Evolutionary conservation across 352 stramenopile genomes (phyloP).

Genomic region (Phytophthora ramorum): DNA sequence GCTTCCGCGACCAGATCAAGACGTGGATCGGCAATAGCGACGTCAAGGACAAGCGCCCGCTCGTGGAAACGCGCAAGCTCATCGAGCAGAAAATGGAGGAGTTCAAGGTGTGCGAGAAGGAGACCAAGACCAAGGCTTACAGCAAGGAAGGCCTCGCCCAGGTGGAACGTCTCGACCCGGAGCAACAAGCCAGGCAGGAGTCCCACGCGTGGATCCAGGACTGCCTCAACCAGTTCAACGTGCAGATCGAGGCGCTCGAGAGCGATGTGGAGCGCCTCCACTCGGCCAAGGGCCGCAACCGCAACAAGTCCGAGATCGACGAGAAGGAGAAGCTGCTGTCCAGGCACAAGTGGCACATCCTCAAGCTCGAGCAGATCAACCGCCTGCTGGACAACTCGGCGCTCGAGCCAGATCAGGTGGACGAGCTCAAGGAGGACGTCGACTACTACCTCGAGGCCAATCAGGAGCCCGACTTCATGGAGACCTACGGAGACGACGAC

Average conservation of each 20-base stretch:
- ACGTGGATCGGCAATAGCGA: constrained; percentile 98
- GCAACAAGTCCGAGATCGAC: constrained; percentile 95
- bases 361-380: constrained; percentile 98
- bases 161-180: constrained; percentile 92
- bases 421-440: constrained; percentile 97
- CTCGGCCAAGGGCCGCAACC: constrained; percentile 93
- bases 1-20: constrained; percentile 99
- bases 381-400: constrained; percentile 97
- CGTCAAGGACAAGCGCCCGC: constrained; percentile 97
- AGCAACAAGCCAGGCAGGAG: constrained; percentile 84
- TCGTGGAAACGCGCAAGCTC: constrained; percentile 88
- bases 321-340: constrained; percentile 90
- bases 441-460: constrained; percentile 98
- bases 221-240: constrained; percentile 81
- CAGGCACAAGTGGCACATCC: constrained; percentile 97
- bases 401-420: constrained; percentile 92
- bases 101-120: constrained; percentile 99
- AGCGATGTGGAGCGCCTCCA: constrained; percentile 83
- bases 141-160: constrained; percentile 97
- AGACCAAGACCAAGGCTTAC: constrained; percentile 99
- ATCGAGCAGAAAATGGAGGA: constrained; percentile 99
- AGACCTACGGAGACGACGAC: constrained; percentile 90
- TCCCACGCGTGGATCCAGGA: constrained; percentile 88
- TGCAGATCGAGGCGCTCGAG: constrained; percentile 90
- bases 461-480: constrained; percentile 94